These are phyloP conservation scores for Meredithiella fracta DNA, from an alignment of 2,329 filamentous ascomycete genomes.

Conservation along the genomic window DNA sequence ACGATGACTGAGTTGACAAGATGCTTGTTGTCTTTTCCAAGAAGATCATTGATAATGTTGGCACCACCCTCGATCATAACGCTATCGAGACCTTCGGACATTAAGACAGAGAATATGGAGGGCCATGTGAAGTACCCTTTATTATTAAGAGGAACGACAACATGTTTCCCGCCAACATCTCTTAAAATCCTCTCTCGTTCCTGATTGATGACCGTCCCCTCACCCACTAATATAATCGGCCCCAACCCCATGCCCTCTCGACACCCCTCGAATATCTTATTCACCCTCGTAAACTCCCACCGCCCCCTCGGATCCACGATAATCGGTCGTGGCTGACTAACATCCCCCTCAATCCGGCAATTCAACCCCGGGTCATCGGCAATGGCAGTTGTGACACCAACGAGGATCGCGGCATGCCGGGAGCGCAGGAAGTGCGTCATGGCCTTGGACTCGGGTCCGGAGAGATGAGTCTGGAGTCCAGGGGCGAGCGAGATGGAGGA, in stretches of 20 bases:
- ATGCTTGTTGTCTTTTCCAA: slow-evolving; percentile 43
- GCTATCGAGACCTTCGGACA: slow-evolving; percentile 46
- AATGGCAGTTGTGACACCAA: slow-evolving; percentile 70
- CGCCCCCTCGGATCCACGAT: slow-evolving; percentile 65
- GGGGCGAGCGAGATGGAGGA: slow-evolving; percentile 59
- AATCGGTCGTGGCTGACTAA: slow-evolving; percentile 58
- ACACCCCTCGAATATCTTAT: slow-evolving; percentile 51
- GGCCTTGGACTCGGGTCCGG: slow-evolving; percentile 65
- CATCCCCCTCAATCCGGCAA: slow-evolving; percentile 49
- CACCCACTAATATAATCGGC: slow-evolving; percentile 52
- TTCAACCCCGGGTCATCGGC: slow-evolving; percentile 78
- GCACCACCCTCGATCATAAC: slow-evolving; percentile 89
- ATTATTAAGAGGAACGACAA: slow-evolving; percentile 23
- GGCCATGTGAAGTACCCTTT: slow-evolving; percentile 42
- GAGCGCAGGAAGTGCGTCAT: slow-evolving; percentile 88
- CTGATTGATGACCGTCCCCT: slow-evolving; percentile 27
- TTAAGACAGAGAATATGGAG: slow-evolving; percentile 43
- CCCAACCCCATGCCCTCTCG: slow-evolving; percentile 49
- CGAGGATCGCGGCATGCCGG: slow-evolving; percentile 65
- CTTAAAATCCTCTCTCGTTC: slow-evolving; percentile 28
- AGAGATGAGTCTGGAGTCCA: slow-evolving; percentile 67
- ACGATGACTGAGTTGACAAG: slow-evolving; percentile 66
- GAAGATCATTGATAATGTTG: slow-evolving; percentile 61
- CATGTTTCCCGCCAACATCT: slow-evolving; percentile 35
- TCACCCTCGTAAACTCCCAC: slow-evolving; percentile 45